These are phyloP conservation scores for Trematosphaeria pertusa DNA, from an alignment of 2,329 filamentous ascomycete genomes.

Conservation along the genomic window DNA sequence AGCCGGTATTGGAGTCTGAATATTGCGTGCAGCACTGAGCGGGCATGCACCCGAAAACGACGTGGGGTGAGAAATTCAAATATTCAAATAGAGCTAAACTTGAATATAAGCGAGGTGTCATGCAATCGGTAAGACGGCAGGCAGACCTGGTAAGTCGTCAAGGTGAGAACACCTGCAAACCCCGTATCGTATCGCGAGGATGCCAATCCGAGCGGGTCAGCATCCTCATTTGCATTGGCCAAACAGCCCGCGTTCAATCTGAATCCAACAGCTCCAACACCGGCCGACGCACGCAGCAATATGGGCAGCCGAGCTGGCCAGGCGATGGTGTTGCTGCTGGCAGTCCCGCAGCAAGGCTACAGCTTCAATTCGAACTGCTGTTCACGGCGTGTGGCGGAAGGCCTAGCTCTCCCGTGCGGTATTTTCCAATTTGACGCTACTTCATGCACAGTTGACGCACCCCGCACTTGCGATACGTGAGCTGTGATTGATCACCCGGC, in stretches of 20 bases:
- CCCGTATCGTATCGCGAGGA: background rate
- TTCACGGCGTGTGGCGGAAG: slow-evolving; percentile 10
- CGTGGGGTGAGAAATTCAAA: background rate
- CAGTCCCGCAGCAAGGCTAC: background rate
- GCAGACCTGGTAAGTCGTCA: background rate
- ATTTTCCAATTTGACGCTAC: slow-evolving; percentile 13
- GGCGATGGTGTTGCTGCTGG: background rate
- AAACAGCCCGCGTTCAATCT: slow-evolving; percentile 8
- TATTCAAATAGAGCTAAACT: background rate
- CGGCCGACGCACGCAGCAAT: background rate
- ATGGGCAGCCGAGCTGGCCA: background rate
- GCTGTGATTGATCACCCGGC: slow-evolving; percentile 30
- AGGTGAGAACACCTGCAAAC: background rate
- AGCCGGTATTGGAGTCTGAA: background rate
- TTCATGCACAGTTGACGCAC: slow-evolving; percentile 32
- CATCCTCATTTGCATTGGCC: slow-evolving; percentile 4
- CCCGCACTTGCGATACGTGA: slow-evolving; percentile 28
- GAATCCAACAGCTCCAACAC: too few species aligned
- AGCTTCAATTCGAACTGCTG: slow-evolving; percentile 12
- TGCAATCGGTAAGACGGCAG: slow-evolving; percentile 7
- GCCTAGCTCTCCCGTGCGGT: slow-evolving; percentile 6
- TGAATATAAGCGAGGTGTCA: slow-evolving; percentile 16
- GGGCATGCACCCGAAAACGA: slow-evolving; percentile 1
- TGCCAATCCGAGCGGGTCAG: slow-evolving; percentile 7
- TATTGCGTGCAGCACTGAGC: background rate